phyloP scores from a whole-genome alignment of 768 basidiomycete genomes.

The Coprinopsis sp. region DNA sequence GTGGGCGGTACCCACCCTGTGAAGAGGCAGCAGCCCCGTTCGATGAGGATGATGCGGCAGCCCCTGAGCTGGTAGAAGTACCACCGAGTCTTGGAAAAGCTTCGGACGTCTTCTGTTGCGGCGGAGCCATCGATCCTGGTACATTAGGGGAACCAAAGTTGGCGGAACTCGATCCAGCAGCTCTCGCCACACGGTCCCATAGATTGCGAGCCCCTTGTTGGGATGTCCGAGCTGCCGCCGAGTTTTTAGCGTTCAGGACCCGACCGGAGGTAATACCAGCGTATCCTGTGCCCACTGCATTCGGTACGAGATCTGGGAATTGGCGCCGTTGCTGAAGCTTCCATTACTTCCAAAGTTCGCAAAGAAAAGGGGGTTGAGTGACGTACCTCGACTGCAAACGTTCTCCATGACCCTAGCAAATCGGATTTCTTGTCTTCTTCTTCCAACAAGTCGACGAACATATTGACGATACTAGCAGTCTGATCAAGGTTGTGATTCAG shows the following conservation, averaged over 20 bases:
- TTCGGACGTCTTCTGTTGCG: no score
- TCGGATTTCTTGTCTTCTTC: slow-evolving; percentile 82
- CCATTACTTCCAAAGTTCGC: not conserved
- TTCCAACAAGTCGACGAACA: slow-evolving; percentile 72
- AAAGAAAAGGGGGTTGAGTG: slow-evolving; percentile 1
- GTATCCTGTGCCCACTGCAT: slow-evolving; percentile 58
- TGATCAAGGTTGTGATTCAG: slow-evolving; percentile 53
- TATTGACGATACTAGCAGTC: slow-evolving; percentile 68
- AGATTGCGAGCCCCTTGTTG: slow-evolving; percentile 61
- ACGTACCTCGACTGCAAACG: slow-evolving; percentile 75
- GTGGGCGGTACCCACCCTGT: slow-evolving; percentile 33
- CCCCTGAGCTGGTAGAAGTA: no score
- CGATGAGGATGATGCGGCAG: slow-evolving; percentile 15
- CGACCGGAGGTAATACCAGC: slow-evolving; percentile 79
- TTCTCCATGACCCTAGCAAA: slow-evolving; percentile 74
- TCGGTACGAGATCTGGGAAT: slow-evolving; percentile 73
- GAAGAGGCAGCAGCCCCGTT: slow-evolving; percentile 11
- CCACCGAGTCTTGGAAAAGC: no score
- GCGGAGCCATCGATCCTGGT: no score
- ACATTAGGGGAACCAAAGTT: no score
- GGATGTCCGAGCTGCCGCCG: slow-evolving; percentile 55
- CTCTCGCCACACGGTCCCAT: slow-evolving; percentile 84
- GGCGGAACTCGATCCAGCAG: slow-evolving; percentile 48
- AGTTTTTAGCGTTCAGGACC: slow-evolving; percentile 79
- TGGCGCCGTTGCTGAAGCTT: slow-evolving; percentile 68